These are phyloP conservation scores for Tieghemiomyces parasiticus DNA, from an alignment of 192 early-diverging fungal species.

Conservation along the genomic window DNA sequence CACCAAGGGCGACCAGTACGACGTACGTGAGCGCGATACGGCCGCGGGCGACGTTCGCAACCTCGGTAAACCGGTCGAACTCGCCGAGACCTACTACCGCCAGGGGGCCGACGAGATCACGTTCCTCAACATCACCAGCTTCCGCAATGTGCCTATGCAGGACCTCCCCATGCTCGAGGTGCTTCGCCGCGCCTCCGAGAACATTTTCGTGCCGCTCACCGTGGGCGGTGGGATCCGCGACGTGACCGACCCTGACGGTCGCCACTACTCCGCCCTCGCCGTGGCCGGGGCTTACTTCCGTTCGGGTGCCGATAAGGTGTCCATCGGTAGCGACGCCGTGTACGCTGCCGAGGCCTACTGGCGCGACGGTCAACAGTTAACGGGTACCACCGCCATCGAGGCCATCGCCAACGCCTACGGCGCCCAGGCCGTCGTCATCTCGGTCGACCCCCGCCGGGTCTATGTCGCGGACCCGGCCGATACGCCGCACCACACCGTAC, in stretches of 20 bases:
- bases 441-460: conserved; percentile 89
- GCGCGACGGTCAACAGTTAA: conserved; percentile 23
- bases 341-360: conserved; percentile 84
- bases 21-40: conserved; percentile 64
- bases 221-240: conserved; percentile 98
- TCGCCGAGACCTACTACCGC: conserved; percentile 80
- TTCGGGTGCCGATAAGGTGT: conserved; percentile 98
- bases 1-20: conserved; percentile 99
- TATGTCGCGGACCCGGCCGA: conserved; percentile 70
- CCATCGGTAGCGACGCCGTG: conserved; percentile 99
- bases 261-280: conserved; percentile 68
- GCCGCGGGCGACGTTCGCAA: conserved; percentile 66
- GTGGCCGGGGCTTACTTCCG: conserved; percentile 99
- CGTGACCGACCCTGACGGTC: conserved; percentile 70
- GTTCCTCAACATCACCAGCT: conserved; percentile 97
- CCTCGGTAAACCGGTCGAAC: conserved; percentile 91
- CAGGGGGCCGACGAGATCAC: conserved; percentile 98
- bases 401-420: conserved; percentile 90
- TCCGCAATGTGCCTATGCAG: conserved; percentile 75
- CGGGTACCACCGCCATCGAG: conserved; percentile 81
- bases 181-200: conserved; percentile 64
- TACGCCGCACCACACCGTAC: conserved; percentile 59
- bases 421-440: conserved; percentile 95
- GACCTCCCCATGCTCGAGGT: conserved; percentile 97
- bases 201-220: conserved; percentile 97